phyloP scores from a whole-genome alignment of 139 green algal genomes.

The Astrephomene gubernaculifera region DNA sequence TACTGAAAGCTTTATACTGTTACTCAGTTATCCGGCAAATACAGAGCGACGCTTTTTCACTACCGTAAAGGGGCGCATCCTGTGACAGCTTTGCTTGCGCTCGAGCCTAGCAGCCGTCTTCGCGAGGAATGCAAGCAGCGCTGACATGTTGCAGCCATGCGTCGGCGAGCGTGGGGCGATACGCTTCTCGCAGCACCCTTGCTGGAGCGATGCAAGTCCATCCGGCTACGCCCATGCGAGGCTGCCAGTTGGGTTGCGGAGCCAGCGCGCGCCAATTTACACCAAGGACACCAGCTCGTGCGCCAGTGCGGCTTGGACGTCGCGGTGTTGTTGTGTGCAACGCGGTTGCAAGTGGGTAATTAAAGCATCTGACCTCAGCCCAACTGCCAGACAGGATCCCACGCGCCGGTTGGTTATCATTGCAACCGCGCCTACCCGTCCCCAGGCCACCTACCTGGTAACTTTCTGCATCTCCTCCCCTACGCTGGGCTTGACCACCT shows the following conservation, averaged over 20 bases:
- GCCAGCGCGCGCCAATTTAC: background rate
- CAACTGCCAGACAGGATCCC: background rate
- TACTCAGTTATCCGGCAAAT: too few species aligned
- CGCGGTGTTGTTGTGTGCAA: background rate
- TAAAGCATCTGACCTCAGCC: background rate
- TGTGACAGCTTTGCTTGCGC: too few species aligned
- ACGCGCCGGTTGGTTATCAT: too few species aligned
- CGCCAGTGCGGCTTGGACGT: background rate
- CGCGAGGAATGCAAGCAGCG: too few species aligned
- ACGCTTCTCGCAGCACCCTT: too few species aligned
- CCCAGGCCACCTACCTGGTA: background rate
- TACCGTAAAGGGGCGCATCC: too few species aligned
- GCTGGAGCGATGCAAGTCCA: background rate
- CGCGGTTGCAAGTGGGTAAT: constrained; percentile 15
- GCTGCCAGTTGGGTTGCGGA: background rate
- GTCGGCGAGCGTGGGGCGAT: too few species aligned
- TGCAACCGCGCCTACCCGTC: background rate
- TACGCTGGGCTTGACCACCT: background rate
- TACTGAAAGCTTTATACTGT: too few species aligned
- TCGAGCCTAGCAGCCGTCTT: too few species aligned
- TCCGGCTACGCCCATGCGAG: background rate
- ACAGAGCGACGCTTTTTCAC: too few species aligned
- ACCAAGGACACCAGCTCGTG: too few species aligned
- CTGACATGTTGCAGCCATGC: too few species aligned
- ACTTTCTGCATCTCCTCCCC: background rate